These are phyloP conservation scores for Aspergillus sp. DNA, from an alignment of 2,329 filamentous ascomycete genomes.

Conservation along the genomic window DNA sequence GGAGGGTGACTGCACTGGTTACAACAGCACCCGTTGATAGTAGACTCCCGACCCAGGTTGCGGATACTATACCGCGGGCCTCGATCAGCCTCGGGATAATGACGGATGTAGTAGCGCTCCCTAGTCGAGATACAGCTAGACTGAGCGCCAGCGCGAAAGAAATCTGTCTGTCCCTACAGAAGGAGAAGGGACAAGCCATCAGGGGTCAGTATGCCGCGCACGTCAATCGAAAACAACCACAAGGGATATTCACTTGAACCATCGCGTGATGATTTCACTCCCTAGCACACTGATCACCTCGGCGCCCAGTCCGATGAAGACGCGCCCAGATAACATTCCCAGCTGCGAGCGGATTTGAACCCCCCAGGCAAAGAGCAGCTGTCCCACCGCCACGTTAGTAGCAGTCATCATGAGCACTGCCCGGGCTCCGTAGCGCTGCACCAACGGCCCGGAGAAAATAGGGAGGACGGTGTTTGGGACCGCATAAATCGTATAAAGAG, in stretches of 20 bases:
- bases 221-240: not conserved
- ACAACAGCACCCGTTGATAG: not conserved
- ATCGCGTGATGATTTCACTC: constrained; percentile 7
- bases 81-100: constrained; percentile 1
- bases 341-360: not conserved
- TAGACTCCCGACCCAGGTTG: not conserved
- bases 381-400: not conserved
- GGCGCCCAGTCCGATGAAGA: constrained; percentile 5
- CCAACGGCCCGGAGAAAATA: not conserved
- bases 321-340: constrained; percentile 5
- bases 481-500: not conserved
- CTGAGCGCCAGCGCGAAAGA: not conserved
- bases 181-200: not conserved
- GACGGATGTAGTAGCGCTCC: constrained; percentile 7
- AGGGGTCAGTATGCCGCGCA: not conserved
- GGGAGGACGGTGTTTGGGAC: not conserved
- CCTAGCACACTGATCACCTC: constrained; percentile 7
- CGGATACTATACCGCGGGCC: not conserved
- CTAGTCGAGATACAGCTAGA: constrained; percentile 1
- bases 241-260: not conserved
- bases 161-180: not conserved
- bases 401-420: not conserved
- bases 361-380: constrained; percentile 2
- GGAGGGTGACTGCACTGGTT: not conserved
- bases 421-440: not conserved